Percentiles rank a stretch among this genome's conserved stretches.
Conservation (phyloP, 257 asterid species). For the Scutellaria galericulata region DNA sequence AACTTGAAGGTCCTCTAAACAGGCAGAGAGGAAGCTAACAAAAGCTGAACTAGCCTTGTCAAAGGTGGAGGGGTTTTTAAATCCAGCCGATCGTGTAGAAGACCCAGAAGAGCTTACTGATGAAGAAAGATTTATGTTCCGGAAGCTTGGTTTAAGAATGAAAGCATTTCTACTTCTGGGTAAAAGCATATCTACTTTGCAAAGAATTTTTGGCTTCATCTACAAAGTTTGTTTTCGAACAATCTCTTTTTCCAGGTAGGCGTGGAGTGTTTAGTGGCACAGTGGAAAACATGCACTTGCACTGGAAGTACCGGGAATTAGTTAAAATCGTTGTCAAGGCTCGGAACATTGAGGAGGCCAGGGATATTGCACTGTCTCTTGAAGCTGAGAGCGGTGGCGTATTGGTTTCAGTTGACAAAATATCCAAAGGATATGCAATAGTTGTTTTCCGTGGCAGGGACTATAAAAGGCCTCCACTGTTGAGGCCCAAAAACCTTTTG, state of each 20-base stretch:
- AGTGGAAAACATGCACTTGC: constrained; percentile 98
- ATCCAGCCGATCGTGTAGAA: constrained; percentile 67
- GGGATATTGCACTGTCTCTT: constrained; percentile 78
- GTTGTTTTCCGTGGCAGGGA: constrained; percentile 91
- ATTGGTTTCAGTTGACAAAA: constrained; percentile 87
- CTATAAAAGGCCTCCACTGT: constrained; percentile 65
- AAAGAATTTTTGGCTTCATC: constrained; percentile 28
- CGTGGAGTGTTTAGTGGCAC: constrained; percentile 99
- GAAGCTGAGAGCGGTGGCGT: constrained; percentile 98
- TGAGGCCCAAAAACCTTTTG: constrained; percentile 91
- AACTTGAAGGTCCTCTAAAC: constrained; percentile 40
- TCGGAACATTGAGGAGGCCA: constrained; percentile 70
- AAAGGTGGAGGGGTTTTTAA: constrained; percentile 77
- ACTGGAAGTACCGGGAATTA: constrained; percentile 95
- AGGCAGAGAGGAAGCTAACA: constrained; percentile 76
- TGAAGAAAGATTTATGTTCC: constrained; percentile 96
- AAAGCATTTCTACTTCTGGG: constrained; percentile 98
- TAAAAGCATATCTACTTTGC: constrained; percentile 35
- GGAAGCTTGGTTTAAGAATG: constrained; percentile 97
- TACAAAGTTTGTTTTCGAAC: constrained; percentile 22
- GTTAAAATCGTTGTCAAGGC: constrained; percentile 87
- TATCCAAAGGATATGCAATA: constrained; percentile 92
- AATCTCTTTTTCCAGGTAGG: constrained; percentile 66
- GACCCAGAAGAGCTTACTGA: constrained; percentile 78
- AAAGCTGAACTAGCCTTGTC: constrained; percentile 82